Base-by-base conservation (phyloP, 1,139 yeast species). In the Blastobotrys buckinghamii region DNA sequence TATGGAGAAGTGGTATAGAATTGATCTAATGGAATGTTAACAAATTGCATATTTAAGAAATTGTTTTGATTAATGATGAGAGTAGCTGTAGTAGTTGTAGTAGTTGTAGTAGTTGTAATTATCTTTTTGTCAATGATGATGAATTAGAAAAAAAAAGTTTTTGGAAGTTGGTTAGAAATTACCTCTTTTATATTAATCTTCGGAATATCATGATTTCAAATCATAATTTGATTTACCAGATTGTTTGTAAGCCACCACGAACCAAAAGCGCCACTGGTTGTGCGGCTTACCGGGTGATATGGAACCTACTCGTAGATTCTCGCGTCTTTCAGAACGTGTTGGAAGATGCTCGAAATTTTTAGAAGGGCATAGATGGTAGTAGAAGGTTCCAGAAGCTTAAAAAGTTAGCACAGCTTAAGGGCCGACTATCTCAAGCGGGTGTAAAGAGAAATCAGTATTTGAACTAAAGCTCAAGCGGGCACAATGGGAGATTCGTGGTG, bases 21-120 rank as follows among this genome's bases (percentile, higher is more conserved):
- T 16, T 46, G n/a, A 45, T 40, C 38, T 12, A 41, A 37, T 19
- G 41, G 45, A 19, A n/a, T n/a, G n/a, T n/a, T n/a, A n/a, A 46
- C 37, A 22, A 46, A 46, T 38, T 46, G 49, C 49, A 46, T 45
- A 22, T 42, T 16, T 5, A 33, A 17, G 22, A 36, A 35, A 9
- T 39, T 10, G 37, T 36, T 44, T 27, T n/a, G 19, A n/a, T 10
- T 27, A 13, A 17, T 27, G 12, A 8, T 26, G 16, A 42, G 32
- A 41, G 34, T 13, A 17, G 19, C 13, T 19, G 15, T 38, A 6
- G 13, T n/a, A 3, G 15, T 38, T 38, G 24, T 19, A 22, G 24
- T 22, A 6, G 32, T 20, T 17, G 6, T 4, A n/a, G 3, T 8
- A 37, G n/a, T 20, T 19, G 24, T 22, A 13, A 37, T n/a, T 5